Conservation (phyloP, 805 yeast species). For the Wickerhamomyces ciferrii region DNA sequence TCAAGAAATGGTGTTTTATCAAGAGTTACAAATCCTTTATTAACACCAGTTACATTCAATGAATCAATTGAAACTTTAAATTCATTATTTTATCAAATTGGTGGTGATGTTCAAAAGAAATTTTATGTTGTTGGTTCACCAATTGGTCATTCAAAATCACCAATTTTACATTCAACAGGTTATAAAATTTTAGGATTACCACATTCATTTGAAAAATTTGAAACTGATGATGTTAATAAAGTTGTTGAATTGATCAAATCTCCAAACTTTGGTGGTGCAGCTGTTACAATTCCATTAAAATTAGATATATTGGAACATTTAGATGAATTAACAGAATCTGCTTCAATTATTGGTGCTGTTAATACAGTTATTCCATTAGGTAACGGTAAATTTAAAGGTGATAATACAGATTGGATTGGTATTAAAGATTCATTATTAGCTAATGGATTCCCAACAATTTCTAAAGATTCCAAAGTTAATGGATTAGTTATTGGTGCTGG, state of each 20-base stretch:
- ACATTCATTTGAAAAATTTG: slow-evolving; percentile 59
- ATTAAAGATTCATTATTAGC: slow-evolving; percentile 61
- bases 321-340: slow-evolving; percentile 68
- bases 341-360: slow-evolving; percentile 84
- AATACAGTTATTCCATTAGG: slow-evolving; percentile 70
- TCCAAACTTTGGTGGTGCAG: slow-evolving; percentile 81
- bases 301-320: slow-evolving; percentile 68
- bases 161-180: slow-evolving; percentile 77
- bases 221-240: slow-evolving; percentile 55
- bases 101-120: slow-evolving; percentile 53
- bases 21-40: slow-evolving; percentile 63
- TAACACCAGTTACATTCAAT: slow-evolving; percentile 81
- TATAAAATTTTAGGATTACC: slow-evolving; percentile 76
- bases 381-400: slow-evolving; percentile 57
- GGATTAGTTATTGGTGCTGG: slow-evolving; percentile 96
- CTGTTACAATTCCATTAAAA: slow-evolving; percentile 92
- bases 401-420: slow-evolving; percentile 96
- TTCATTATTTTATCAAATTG: slow-evolving; percentile 48
- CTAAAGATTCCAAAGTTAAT: slow-evolving; percentile 25
- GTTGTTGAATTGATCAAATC: slow-evolving; percentile 48
- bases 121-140: slow-evolving; percentile 82
- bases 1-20: slow-evolving; percentile 73
- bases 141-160: slow-evolving; percentile 83
- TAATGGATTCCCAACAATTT: slow-evolving; percentile 51
- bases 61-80: slow-evolving; percentile 64